These are phyloP conservation scores for Penicillium sp. DNA, from an alignment of 2,329 filamentous ascomycete species.

Conservation along the genomic window DNA sequence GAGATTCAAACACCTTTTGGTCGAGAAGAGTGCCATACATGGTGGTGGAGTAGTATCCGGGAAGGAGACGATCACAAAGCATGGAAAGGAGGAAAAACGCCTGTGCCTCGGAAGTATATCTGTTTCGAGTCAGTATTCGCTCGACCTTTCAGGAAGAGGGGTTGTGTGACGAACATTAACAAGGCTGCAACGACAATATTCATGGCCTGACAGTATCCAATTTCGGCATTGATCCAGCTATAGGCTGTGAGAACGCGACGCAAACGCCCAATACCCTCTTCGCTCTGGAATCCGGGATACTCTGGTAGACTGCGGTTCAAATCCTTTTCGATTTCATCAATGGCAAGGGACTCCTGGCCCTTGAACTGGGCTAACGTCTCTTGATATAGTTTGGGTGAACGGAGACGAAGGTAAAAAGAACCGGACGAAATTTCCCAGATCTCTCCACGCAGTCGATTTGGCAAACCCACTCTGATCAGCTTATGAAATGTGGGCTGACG, in stretches of 20 bases:
- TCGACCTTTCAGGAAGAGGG: neutral
- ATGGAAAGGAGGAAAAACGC: conserved; percentile 91
- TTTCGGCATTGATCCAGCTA: conserved; percentile 92
- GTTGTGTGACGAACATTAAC: conserved; percentile 60
- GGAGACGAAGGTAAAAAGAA: conserved; percentile 79
- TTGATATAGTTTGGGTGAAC: conserved; percentile 75
- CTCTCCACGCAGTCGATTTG: conserved; percentile 87
- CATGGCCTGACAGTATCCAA: conserved; percentile 99
- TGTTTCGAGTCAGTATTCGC: conserved; percentile 32
- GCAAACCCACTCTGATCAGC: conserved; percentile 88
- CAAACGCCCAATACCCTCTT: conserved; percentile 86
- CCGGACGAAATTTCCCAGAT: conserved; percentile 95
- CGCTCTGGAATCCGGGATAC: conserved; percentile 94
- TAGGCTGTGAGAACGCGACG: conserved; percentile 92
- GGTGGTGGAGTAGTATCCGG: conserved; percentile 96
- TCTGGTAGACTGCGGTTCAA: conserved; percentile 93
- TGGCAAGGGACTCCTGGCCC: conserved; percentile 85
- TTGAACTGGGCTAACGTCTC: conserved; percentile 80
- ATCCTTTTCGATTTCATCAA: conserved; percentile 99
- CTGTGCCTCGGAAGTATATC: conserved; percentile 92
- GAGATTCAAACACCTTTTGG: conserved; percentile 92
- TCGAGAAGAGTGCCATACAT: conserved; percentile 98
- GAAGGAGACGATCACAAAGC: conserved; percentile 85
- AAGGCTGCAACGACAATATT: conserved; percentile 98
- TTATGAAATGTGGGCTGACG: conserved; percentile 98